phyloP scores from a whole-genome alignment of 768 basidiomycete species.

The Dacryopinax primogenitus region DNA sequence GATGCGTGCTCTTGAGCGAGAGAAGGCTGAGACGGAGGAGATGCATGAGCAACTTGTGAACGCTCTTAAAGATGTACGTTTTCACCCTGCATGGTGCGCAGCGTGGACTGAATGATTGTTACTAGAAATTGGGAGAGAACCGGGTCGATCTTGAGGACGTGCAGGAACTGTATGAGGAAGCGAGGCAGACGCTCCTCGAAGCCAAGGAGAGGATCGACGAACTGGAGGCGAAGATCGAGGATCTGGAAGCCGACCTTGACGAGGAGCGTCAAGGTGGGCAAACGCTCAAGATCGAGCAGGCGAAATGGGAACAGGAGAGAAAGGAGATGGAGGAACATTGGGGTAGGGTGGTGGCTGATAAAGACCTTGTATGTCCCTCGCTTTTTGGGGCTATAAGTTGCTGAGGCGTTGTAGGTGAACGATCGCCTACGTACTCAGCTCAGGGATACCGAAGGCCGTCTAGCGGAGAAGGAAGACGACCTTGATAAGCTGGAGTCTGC shows the following conservation, averaged over 20 bases:
- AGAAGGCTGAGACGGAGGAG: slow-evolving; percentile 53
- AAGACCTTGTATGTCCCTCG: slow-evolving; percentile 8
- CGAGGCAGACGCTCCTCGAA: slow-evolving; percentile 43
- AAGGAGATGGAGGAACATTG: slow-evolving; percentile 21
- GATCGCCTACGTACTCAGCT: slow-evolving; percentile 22
- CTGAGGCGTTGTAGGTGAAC: slow-evolving; percentile 14
- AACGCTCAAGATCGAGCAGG: slow-evolving; percentile 16
- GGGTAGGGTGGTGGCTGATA: slow-evolving; percentile 6
- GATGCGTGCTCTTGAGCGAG: slow-evolving; percentile 41
- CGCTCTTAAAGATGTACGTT: slow-evolving; percentile 67
- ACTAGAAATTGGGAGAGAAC: slow-evolving; percentile 15
- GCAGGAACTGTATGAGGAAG: slow-evolving; percentile 43
- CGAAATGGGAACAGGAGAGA: slow-evolving; percentile 18
- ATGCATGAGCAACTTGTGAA: slow-evolving; percentile 53
- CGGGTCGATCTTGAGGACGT: slow-evolving; percentile 20
- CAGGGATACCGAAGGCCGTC: slow-evolving; percentile 29
- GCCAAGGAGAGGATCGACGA: slow-evolving; percentile 36
- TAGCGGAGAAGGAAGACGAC: slow-evolving; percentile 64
- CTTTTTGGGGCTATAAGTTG: neutral
- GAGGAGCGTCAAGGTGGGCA: slow-evolving; percentile 25
- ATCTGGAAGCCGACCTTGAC: slow-evolving; percentile 47
- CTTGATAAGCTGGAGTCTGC: slow-evolving; percentile 57
- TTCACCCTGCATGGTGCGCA: neutral
- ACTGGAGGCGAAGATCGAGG: slow-evolving; percentile 58
- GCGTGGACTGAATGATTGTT: neutral